phyloP scores from a whole-genome alignment of 2,329 filamentous ascomycete species.

The Colletotrichum truncatum region DNA sequence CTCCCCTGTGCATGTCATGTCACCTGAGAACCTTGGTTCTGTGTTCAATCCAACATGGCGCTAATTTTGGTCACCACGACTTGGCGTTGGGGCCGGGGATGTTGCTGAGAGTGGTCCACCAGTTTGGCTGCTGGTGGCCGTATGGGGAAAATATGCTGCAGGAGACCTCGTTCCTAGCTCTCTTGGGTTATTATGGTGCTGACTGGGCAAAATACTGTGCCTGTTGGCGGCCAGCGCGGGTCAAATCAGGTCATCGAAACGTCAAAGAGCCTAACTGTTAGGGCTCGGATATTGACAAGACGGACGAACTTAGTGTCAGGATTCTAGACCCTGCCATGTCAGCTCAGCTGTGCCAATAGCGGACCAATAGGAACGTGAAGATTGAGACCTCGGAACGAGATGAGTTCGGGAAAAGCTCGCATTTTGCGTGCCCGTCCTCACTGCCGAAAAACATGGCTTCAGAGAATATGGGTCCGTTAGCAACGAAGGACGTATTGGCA shows the following conservation, averaged over 20 bases:
- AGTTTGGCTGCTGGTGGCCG: neutral
- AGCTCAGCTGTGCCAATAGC: neutral
- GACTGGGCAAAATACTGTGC: slow-evolving; percentile 2
- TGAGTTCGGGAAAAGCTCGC: slow-evolving; percentile 10
- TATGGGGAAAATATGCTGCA: neutral
- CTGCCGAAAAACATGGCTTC: neutral
- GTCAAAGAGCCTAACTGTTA: slow-evolving; percentile 10
- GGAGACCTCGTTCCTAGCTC: neutral
- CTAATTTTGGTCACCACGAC: neutral
- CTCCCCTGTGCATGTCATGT: slow-evolving; percentile 10
- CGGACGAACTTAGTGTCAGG: slow-evolving; percentile 8
- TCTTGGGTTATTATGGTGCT: neutral
- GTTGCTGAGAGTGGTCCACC: neutral
- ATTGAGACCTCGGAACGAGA: neutral
- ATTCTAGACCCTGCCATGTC: slow-evolving; percentile 18
- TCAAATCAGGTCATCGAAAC: slow-evolving; percentile 15
- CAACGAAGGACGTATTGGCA: neutral
- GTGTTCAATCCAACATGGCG: slow-evolving; percentile 1
- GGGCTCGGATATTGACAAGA: slow-evolving; percentile 29
- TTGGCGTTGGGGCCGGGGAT: slow-evolving; percentile 4
- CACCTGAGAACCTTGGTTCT: slow-evolving; percentile 1
- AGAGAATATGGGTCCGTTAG: neutral
- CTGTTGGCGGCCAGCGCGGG: neutral
- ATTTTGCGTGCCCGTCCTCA: slow-evolving; percentile 5
- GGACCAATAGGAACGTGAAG: neutral